Base-by-base conservation (phyloP, 805 yeast genomes). In the Pichia rugopelliculosa region DNA sequence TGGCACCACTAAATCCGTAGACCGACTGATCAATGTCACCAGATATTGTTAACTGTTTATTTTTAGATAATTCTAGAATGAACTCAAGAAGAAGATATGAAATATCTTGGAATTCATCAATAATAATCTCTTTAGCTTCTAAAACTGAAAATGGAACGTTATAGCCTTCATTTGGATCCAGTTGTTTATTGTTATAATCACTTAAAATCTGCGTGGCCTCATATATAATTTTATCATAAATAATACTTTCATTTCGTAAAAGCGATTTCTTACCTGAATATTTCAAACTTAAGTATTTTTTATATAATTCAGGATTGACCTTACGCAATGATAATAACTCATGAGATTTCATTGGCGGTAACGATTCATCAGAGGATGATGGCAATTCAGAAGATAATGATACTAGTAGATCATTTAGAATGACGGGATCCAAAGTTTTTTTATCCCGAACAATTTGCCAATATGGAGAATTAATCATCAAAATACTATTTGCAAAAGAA, bases 31-130 rank as follows among this genome's bases (percentile, higher is more conserved):
- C 72, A 1, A 80, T 76, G 62, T 85, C 91, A 1, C 90, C 90
- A 4, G 88, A 83, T 18, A 84, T 60, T 1, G 82, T 74, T 33
- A 85, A 56, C 59, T 84, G 89, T 45, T 76, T 72, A 2, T 56
- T 54, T 8, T 49, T 49, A 0, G 71, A 53, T 3, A 77, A 63
- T 1, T 68, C 58, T 5, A 61, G 57, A 4, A 82, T 63, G 2
- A 84, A 59, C 18, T 70, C 69, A 23, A 76, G 56, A 20, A 83
- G 63, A 10, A 68, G 69, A 0, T 75, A 73, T 52, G 80, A 76
- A 59, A 84, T 70, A 61, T 85, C 91, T 59, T 85, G 91, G 56
- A 80, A 81, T 59, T 85, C 91, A 64, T 85, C 91, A 12, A 84
- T 79, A 1, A 85, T 61, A 7, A 52, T 45, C 34, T 49, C 41